phyloP scores from a whole-genome alignment of 2,329 filamentous ascomycete genomes.

The Verticillium alfalfae region DNA sequence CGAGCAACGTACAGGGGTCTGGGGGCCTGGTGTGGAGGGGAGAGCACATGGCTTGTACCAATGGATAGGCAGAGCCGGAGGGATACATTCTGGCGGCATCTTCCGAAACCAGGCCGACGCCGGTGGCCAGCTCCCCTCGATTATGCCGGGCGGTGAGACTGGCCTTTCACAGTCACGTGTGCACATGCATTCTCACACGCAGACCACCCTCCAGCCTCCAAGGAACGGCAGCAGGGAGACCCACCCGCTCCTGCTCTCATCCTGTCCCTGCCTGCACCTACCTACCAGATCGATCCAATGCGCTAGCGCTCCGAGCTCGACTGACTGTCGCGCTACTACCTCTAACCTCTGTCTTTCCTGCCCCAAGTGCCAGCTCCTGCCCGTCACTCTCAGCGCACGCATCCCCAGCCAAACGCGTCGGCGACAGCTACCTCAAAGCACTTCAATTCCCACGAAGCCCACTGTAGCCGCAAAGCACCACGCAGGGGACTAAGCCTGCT shows the following conservation, averaged over 20 bases:
- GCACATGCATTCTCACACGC: neutral
- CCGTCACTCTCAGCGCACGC: neutral
- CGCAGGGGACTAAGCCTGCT: neutral
- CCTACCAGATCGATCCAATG: neutral
- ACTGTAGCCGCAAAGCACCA: neutral
- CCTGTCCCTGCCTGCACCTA: neutral
- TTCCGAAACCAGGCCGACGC: neutral
- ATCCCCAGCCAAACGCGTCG: slow-evolving; percentile 10
- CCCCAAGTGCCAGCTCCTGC: neutral
- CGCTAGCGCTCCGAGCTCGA: neutral
- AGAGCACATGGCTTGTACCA: neutral
- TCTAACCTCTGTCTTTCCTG: neutral
- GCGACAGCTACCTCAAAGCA: slow-evolving; percentile 3
- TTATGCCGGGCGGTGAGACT: neutral
- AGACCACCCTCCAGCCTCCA: neutral
- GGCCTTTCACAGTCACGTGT: neutral
- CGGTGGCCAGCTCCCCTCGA: neutral
- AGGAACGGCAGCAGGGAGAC: neutral
- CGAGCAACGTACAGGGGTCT: neutral
- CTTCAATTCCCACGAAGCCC: slow-evolving; percentile 4
- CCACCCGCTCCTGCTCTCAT: neutral
- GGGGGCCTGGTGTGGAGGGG: neutral
- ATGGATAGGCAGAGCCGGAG: neutral
- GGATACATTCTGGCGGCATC: neutral
- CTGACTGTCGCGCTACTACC: neutral